Evolutionary conservation across 106 monocot species (phyloP), one percentile per base, ranked within the genome.

Genomic region (Dendrobium huoshanense): DNA sequence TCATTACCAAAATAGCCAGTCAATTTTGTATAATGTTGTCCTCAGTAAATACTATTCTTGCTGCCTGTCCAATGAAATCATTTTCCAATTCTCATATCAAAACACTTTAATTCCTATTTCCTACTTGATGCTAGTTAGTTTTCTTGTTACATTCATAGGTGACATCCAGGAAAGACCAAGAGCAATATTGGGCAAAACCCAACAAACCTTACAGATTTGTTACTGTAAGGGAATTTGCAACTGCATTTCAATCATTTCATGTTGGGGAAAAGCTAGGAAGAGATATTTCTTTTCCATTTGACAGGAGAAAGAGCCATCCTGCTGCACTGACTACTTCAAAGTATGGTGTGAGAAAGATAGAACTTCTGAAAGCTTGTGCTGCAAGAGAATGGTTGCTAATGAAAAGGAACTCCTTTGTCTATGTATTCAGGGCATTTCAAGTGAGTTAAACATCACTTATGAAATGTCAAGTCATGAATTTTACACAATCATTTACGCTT

Each of bases 381-480:
- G 55, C 72, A 7, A 82, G 86, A 78, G 89, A 89, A 77, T 82
- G 29, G 29, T 74, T 89, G 54, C 44, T 89, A 73, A 89, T 89
- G 86, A 84, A 85, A 54, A 75, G 89, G 41, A 89, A 89, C 58
- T 86, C 82, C 2, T 91, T 88, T 76, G 88, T 91, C 20, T 91
- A 88, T 59, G 65, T 86, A 77, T 91, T 88, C 70, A 86, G 80
- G 47, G 75, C 82, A 77, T 16, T 75, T n/a, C 90, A 91, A n/a
- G 90, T 88, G 4, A 88, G 77, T 37, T 10, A 0, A 11, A 20
- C 15, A 11, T 2, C 5, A 49, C 43, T n/a, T 74, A 2, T 0
- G 11, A 44, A 74, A 43, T 43, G 3, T 33, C n/a, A 47, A 48
- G 25, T 27, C 41, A 25, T 43, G 8, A 74, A 74, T 20, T 43